Conservation (phyloP, 805 yeast species). For the Naumovozyma dairenensis region DNA sequence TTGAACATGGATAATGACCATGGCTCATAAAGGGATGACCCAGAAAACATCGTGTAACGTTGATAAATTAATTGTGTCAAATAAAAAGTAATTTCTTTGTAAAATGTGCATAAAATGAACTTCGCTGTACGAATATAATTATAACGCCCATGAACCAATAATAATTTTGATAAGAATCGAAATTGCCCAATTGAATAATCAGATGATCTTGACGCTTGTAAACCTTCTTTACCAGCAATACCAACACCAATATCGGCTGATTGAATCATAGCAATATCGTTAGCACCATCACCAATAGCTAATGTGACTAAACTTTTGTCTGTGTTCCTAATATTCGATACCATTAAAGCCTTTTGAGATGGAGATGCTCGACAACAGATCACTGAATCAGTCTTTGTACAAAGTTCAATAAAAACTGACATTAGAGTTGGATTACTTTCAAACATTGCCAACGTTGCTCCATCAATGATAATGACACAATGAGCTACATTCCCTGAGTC, state of each 20-base stretch:
- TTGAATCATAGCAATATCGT: conserved; percentile 98
- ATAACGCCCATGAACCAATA: conserved; percentile 92
- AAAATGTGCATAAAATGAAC: conserved; percentile 86
- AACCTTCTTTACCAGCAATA: conserved; percentile 92
- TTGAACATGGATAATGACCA: conserved; percentile 98
- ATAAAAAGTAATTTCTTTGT: conserved; percentile 86
- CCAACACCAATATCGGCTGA: conserved; percentile 98
- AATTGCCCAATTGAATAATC: conserved; percentile 96
- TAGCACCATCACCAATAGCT: conserved; percentile 98
- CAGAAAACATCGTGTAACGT: conserved; percentile 78
- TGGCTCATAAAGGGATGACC: conserved; percentile 85
- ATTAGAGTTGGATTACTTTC: conserved; percentile 66
- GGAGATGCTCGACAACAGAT: conserved; percentile 96
- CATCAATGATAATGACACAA: conserved; percentile 90
- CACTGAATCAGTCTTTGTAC: conserved; percentile 81
- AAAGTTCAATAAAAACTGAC: conserved; percentile 72
- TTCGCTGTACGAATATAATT: conserved; percentile 87
- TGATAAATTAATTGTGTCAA: conserved; percentile 83
- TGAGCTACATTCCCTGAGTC: conserved; percentile 76
- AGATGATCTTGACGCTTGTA: conserved; percentile 91
- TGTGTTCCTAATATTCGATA: conserved; percentile 62
- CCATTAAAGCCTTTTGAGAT: conserved; percentile 89
- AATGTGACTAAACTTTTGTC: conserved; percentile 67
- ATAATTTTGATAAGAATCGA: conserved; percentile 66
- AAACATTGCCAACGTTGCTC: conserved; percentile 66